A percentile compares a stretch with the other conserved stretches of the same genome.
These are phyloP conservation scores for Fabrea salina DNA, from an alignment of 169 alveolate genomes.

Conservation along the genomic window DNA sequence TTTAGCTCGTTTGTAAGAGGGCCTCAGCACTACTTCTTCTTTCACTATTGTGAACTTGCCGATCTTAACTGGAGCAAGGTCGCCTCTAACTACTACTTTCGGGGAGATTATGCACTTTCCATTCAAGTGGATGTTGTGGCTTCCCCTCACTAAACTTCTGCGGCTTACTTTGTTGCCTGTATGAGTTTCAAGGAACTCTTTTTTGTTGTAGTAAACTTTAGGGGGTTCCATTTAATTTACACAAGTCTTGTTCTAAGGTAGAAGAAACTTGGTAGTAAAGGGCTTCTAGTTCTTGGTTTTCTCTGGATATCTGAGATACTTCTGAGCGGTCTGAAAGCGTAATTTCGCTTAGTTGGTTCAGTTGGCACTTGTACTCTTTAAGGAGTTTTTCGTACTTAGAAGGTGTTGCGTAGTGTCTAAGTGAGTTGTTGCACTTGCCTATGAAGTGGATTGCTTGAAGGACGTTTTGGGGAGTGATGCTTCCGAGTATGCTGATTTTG, in stretches of 20 bases:
- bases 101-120: conserved; percentile 75
- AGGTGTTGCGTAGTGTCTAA: too few species aligned
- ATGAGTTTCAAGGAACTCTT: conserved; percentile 43
- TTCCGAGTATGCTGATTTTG: too few species aligned
- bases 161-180: conserved; percentile 42
- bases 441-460: too few species aligned
- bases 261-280: too few species aligned
- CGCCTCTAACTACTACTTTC: conserved; percentile 78
- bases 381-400: too few species aligned
- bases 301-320: too few species aligned
- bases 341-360: too few species aligned
- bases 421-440: too few species aligned
- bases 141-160: conserved; percentile 52
- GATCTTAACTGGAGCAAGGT: conserved; percentile 64
- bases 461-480: too few species aligned
- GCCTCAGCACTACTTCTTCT: conserved; percentile 73
- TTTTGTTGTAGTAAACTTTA: conserved; percentile 32
- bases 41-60: conserved; percentile 72
- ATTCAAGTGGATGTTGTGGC: conserved; percentile 69
- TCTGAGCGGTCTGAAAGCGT: too few species aligned
- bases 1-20: conserved; percentile 58
- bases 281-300: too few species aligned
- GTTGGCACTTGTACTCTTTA: too few species aligned
- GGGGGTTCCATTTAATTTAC: conserved; percentile 37
- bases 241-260: not conserved